These are phyloP conservation scores for Penicillium antarcticum DNA, from an alignment of 495 filamentous ascomycete genomes.

Conservation along the genomic window DNA sequence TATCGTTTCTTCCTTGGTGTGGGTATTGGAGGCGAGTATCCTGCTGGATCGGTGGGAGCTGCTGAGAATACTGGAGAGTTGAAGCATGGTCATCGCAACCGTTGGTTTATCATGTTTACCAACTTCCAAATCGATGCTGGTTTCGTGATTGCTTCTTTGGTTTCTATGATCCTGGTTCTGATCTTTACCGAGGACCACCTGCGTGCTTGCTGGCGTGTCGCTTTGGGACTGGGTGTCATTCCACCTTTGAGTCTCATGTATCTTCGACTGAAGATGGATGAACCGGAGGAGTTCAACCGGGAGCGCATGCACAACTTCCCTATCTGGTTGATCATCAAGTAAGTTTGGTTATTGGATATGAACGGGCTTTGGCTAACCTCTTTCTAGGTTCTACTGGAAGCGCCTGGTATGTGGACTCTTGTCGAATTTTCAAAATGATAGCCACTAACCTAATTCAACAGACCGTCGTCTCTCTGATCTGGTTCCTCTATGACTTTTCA, in stretches of 20 bases:
- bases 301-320: constrained; percentile 55
- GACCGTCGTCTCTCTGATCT: constrained; percentile 70
- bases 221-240: constrained; percentile 73
- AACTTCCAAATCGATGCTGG: constrained; percentile 84
- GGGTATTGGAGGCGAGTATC: constrained; percentile 75
- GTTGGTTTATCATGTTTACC: constrained; percentile 92
- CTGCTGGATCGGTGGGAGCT: constrained; percentile 79
- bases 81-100: constrained; percentile 73
- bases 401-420: constrained; percentile 29
- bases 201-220: constrained; percentile 71
- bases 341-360: constrained; percentile 4
- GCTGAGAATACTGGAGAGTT: constrained; percentile 83
- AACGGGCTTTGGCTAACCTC: neutral
- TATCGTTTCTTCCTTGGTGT: constrained; percentile 79
- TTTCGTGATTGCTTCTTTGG: constrained; percentile 71
- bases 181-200: constrained; percentile 67
- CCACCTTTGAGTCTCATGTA: constrained; percentile 74
- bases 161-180: constrained; percentile 68
- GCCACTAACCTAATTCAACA: constrained; percentile 57
- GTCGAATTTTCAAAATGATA: neutral
- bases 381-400: constrained; percentile 48
- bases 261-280: constrained; percentile 70
- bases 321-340: constrained; percentile 49
- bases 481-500: constrained; percentile 91
- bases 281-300: constrained; percentile 77